Evolutionary conservation across 2,329 filamentous ascomycete genomes (phyloP).

Genomic region (Penicillium sp.): DNA sequence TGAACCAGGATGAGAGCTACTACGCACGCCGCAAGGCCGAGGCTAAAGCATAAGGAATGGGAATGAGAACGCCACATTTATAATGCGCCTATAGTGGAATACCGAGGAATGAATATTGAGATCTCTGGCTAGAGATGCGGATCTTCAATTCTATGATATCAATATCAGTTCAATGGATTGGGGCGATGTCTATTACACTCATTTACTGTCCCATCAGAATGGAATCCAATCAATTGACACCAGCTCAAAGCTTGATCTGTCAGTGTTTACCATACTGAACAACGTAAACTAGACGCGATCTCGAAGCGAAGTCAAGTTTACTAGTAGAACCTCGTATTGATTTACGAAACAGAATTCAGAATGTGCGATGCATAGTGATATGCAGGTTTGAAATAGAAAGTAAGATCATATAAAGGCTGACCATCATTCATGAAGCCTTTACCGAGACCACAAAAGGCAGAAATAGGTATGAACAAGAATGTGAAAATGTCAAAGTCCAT

Average conservation of each 20-base stretch:
- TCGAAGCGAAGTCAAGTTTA: neutral
- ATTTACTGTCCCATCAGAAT: neutral
- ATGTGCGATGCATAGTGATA: neutral
- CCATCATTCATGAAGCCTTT: conserved; percentile 11
- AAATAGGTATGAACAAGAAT: neutral
- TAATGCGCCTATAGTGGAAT: neutral
- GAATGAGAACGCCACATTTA: neutral
- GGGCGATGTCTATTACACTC: neutral
- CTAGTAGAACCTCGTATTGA: neutral
- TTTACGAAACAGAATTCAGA: neutral
- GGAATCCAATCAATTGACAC: neutral
- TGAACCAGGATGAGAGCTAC: conserved; percentile 33
- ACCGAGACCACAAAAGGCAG: neutral
- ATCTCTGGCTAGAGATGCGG: neutral
- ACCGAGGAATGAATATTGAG: neutral
- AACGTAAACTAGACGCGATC: neutral
- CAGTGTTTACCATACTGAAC: neutral
- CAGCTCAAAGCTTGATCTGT: neutral
- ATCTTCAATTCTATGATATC: neutral
- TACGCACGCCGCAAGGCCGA: conserved; percentile 11
- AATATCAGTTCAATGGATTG: neutral
- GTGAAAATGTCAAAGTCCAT: neutral
- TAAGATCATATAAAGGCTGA: neutral
- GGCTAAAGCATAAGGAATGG: neutral
- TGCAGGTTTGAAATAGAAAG: neutral